phyloP scores from a whole-genome alignment of 148 eudicot genomes.

The Vaccinium darrowii region DNA sequence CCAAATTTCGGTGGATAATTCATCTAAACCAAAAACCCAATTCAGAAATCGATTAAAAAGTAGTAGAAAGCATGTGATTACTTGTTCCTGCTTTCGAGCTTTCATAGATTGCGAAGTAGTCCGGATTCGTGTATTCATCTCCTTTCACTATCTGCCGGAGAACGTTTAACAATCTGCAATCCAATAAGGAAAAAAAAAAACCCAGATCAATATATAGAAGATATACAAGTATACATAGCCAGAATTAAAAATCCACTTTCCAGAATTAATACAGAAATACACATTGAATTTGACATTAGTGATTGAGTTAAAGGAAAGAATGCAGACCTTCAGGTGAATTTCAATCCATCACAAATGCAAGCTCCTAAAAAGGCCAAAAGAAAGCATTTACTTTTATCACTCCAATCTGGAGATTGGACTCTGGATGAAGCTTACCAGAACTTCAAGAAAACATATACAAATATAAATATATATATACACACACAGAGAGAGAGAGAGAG shows the following conservation, averaged over 20 bases:
- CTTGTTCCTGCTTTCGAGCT: conserved; percentile 42
- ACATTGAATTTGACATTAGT: conserved; percentile 8
- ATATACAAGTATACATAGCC: background rate
- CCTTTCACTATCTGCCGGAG: conserved; percentile 9
- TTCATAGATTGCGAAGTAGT: conserved; percentile 35
- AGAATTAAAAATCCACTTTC: background rate
- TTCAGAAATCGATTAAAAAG: conserved; percentile 1
- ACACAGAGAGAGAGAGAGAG: background rate
- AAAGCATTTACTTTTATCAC: background rate
- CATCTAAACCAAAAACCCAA: background rate
- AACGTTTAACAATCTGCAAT: conserved; percentile 20
- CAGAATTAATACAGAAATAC: background rate
- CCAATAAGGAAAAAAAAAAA: background rate
- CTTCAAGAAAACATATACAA: background rate
- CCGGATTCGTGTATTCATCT: conserved; percentile 30
- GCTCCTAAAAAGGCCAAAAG: conserved; percentile 5
- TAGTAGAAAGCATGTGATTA: background rate
- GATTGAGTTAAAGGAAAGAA: conserved; percentile 12
- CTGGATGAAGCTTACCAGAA: conserved; percentile 7
- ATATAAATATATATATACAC: background rate
- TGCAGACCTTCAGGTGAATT: conserved; percentile 26
- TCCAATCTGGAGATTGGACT: conserved; percentile 7
- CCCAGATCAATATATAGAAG: background rate
- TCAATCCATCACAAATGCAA: conserved; percentile 19
- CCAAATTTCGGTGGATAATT: conserved; percentile 5